Evolutionary conservation across 495 filamentous ascomycete genomes (phyloP), one percentile per base, ranked within the genome.

Genomic region (Penicillium argentinense): DNA sequence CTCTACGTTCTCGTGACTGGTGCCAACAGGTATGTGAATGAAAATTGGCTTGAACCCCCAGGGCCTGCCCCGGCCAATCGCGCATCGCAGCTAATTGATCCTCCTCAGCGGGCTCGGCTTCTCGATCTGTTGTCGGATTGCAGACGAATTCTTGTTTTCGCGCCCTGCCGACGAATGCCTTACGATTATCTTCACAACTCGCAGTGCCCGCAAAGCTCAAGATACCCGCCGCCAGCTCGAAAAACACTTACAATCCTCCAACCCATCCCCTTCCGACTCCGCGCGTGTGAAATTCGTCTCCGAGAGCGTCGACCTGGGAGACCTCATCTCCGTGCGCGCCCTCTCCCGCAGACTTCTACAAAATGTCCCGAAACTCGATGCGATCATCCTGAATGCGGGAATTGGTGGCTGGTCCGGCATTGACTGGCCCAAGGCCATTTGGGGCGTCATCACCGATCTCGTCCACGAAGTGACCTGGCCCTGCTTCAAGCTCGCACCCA

Each of bases 401-500:
- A 78, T 88, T 19, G 91, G 91, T n/a, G 87, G 87, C 8, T 92
- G 88, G 83, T 79, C 68, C 6, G 88, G 86, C n/a, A 60, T 96
- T 27, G 66, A 90, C 65, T 97, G 88, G 87, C 62, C 72, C 19
- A 42, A 44, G 13, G 79, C 85, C 9, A 67, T 81, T 45, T 82
- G 76, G 71, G 71, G 67, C 18, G 63, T 91, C 14, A 47, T 83
- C 32, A 83, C 77, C n/a, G 81, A 89, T 43, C 71, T 85, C 42
- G 60, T 86, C 9, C 73, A 86, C 41, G 72, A 82, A 2, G 75
- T 82, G n/a, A 89, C 93, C 8, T 93, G 81, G 74, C 91, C 93
- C 5, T 60, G 64, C 8, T 97, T 75, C 71, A 96, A 96, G 68
- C 54, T 82, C 14, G 73, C 83, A 12, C 64, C 66, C 1, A 60